Evolutionary conservation across 805 yeast genomes (phyloP), one percentile per base, ranked within the genome.

Genomic region (Grigorovia yakushimaensis): DNA sequence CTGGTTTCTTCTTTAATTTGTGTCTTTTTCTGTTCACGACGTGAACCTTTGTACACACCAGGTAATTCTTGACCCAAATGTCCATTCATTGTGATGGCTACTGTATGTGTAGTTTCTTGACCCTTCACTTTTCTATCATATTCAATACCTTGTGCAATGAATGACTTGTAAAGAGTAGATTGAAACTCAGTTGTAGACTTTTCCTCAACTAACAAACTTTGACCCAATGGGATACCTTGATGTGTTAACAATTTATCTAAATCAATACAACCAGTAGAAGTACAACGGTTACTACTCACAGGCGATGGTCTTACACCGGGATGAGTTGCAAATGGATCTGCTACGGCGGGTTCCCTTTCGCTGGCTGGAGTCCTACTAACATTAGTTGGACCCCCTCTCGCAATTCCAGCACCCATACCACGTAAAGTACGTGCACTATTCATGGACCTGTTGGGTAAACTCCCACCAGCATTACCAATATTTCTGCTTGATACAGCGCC

Each of bases 131-230:
- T 23, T 54, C 88, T 68, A 56, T 74, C 80, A 51, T 84, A 91
- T 1, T 78, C 63, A 33, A 82, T 64, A 13, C 96, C 95, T 63
- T 86, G 94, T 1, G 94, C 73, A 1, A 85, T 80, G 68, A 81
- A 85, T 3, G 78, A 68, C 52, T 88, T 79, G 23, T 81, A 61
- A 36, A 91, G 53, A 10, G 86, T 80, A 5, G 88, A 75, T 6
- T 84, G 73, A 59, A 88, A 91, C 59, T 91, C 97, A 0, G 98
- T 91, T 6, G 91, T 82, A 0, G 95, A 93, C 15, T 78, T 75
- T 60, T 91, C 98, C 61, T 87, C 91, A 4, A 91, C 61, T 13
- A 89, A 62, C 37, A 88, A 59, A 5, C 84, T 73, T 10, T 72
- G 65, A 1, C 96, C 95, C 11, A 86, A 54, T 1, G 98, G 98